Percentiles rank a stretch among this genome's conserved stretches.
phyloP scores from a whole-genome alignment of 495 filamentous ascomycete species.

The Hyaloscypha bicolor region DNA sequence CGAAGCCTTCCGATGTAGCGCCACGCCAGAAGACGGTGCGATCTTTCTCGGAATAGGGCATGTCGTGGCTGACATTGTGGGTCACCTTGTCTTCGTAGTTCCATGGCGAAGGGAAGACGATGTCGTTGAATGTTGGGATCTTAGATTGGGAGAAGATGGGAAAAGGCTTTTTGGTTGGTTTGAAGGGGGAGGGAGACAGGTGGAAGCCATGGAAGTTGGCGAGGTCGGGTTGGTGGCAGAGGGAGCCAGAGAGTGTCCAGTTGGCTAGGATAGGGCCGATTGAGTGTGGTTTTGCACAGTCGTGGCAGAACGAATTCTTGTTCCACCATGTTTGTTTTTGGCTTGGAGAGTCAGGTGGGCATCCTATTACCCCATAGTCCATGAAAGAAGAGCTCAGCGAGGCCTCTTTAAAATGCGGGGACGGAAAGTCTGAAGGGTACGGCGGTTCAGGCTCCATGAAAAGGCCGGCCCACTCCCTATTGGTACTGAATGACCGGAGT shows the following conservation, averaged over 20 bases:
- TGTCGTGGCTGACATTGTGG: slow-evolving; percentile 40
- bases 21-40: slow-evolving; percentile 64
- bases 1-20: slow-evolving; percentile 36
- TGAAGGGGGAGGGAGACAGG: slow-evolving; percentile 63
- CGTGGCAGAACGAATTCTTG: slow-evolving; percentile 57
- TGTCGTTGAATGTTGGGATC: slow-evolving; percentile 61
- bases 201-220: slow-evolving; percentile 72
- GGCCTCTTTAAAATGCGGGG: slow-evolving; percentile 45
- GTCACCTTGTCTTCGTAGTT: slow-evolving; percentile 64
- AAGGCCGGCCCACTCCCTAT: slow-evolving; percentile 2
- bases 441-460: slow-evolving; percentile 29
- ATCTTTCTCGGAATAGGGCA: slow-evolving; percentile 53
- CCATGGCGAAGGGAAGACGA: slow-evolving; percentile 73
- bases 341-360: slow-evolving; percentile 59
- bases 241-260: slow-evolving; percentile 64
- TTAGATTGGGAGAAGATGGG: slow-evolving; percentile 79
- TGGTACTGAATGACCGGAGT: slow-evolving; percentile 1
- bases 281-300: slow-evolving; percentile 67
- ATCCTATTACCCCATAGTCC: slow-evolving; percentile 53
- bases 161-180: slow-evolving; percentile 61
- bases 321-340: slow-evolving; percentile 56
- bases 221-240: slow-evolving; percentile 82
- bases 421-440: slow-evolving; percentile 40
- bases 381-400: slow-evolving; percentile 50
- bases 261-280: slow-evolving; percentile 65